Evolutionary conservation across 345 rosid species (phyloP), one percentile per base, ranked within the genome.

Genomic region (Salix udensis): DNA sequence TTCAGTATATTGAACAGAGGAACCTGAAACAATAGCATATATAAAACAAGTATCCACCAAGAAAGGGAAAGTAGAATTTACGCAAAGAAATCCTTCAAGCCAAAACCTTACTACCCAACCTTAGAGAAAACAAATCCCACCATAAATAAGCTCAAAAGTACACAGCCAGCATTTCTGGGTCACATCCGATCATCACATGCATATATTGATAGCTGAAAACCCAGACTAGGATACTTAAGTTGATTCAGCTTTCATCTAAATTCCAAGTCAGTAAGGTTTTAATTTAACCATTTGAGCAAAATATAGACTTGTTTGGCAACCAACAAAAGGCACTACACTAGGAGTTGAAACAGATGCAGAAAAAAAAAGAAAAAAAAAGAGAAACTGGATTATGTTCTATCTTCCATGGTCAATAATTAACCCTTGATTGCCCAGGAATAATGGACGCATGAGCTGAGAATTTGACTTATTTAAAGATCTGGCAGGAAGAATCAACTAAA

Each of bases 1-100:
- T 96, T 93, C 82, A 96, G 80, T 74, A 94, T 85, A 81, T 91
- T 92, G 67, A 92, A 92, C 71, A 96, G 82, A 80, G 97, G 97
- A 81, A 96, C 96, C 99, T 96, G 83, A 68, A 55, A 65, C 68
- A 76, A 81, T 69, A 71, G 36, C 67, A 61, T 0, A 37, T 6
- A 14, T 26, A 36, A 75, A 34, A 36, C 0, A 53, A 6, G 24
- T 13, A 23, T 18, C 16, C 73, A 48, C 65, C 34, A 23, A 50
- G 30, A 26, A 36, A 65, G 28, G 39, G 11, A 40, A 58, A 60
- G 21, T 24, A 5, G 67, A 46, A 70, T 15, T n/a, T 7, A 26
- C 42, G 28, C n/a, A 40, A 18, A 7, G 19, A 16, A 42, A 2
- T 11, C 46, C 46, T 42, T 42, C 46, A 42, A 42, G 46, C 46